These are phyloP conservation scores for Aspergillus sp. DNA, from an alignment of 2,329 filamentous ascomycete species.

Conservation along the genomic window DNA sequence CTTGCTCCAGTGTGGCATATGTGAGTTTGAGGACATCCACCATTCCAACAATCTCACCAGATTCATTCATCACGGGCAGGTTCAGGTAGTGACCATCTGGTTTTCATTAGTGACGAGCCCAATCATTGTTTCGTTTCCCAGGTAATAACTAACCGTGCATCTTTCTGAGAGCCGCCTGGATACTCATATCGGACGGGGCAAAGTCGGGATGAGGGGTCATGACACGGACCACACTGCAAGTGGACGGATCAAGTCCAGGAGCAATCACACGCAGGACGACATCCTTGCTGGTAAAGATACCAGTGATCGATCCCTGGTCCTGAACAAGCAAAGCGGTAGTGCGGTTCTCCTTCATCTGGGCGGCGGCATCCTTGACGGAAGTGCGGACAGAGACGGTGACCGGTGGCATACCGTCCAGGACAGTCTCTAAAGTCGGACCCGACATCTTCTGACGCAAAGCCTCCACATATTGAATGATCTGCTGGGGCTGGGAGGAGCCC, in stretches of 20 bases:
- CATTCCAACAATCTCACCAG: constrained; percentile 97
- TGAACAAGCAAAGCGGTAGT: constrained; percentile 94
- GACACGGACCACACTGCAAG: constrained; percentile 94
- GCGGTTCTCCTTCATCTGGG: constrained; percentile 97
- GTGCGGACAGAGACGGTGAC: constrained; percentile 93
- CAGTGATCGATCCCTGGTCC: constrained; percentile 93
- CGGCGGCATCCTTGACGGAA: constrained; percentile 90
- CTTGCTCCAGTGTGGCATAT: constrained; percentile 94
- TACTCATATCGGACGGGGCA: constrained; percentile 97
- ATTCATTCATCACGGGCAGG: constrained; percentile 94
- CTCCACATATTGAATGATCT: constrained; percentile 98
- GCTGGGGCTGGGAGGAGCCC: constrained; percentile 90
- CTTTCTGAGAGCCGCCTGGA: constrained; percentile 93
- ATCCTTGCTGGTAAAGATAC: constrained; percentile 99
- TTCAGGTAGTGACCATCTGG: constrained; percentile 96
- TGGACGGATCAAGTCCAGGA: constrained; percentile 85
- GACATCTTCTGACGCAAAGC: constrained; percentile 95
- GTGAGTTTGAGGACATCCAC: constrained; percentile 97
- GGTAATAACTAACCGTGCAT: constrained; percentile 74
- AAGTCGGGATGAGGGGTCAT: constrained; percentile 99
- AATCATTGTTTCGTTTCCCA: background rate
- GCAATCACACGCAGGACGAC: constrained; percentile 97
- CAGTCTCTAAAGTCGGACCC: constrained; percentile 88
- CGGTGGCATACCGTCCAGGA: constrained; percentile 83
- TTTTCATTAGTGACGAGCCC: background rate